Conservation (phyloP, 2,329 filamentous ascomycete species). For the Colletotrichum chrysophilum region DNA sequence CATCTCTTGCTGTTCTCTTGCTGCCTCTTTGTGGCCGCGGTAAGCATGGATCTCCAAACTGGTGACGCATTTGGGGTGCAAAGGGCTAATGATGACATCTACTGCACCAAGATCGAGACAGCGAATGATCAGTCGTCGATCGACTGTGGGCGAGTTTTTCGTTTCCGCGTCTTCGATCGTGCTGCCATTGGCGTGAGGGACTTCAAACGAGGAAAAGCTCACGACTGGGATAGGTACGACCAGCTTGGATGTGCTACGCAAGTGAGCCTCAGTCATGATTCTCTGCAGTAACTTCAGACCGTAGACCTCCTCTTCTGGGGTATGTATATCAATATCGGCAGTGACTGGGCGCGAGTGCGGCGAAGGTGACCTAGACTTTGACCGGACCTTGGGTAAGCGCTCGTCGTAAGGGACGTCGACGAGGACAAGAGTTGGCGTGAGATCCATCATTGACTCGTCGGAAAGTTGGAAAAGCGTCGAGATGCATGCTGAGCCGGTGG, state of each 20-base stretch:
- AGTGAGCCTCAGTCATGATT: conserved; percentile 62
- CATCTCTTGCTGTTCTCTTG: conserved; percentile 74
- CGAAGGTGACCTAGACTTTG: conserved; percentile 47
- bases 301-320: conserved; percentile 55
- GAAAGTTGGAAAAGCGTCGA: conserved; percentile 58
- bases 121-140: conserved; percentile 61
- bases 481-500: conserved; percentile 58
- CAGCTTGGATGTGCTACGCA: conserved; percentile 60
- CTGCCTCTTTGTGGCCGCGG: conserved; percentile 77
- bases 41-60: conserved; percentile 85
- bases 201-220: conserved; percentile 38
- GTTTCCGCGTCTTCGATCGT: conserved; percentile 15
- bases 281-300: conserved; percentile 60
- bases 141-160: conserved; percentile 31
- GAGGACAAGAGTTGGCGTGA: conserved; percentile 62
- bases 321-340: conserved; percentile 43
- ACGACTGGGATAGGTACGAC: conserved; percentile 63
- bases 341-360: conserved; percentile 43
- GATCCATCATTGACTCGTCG: conserved; percentile 54
- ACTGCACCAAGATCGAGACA: conserved; percentile 87
- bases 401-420: conserved; percentile 62
- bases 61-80: conserved; percentile 75
- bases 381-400: conserved; percentile 38
- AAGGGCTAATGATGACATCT: conserved; percentile 82
- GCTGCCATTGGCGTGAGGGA: conserved; percentile 30